A percentile compares a stretch with the other conserved stretches of the same genome.
Conservation (phyloP, 306 rosid genomes). For the Arachis hypogaea region DNA sequence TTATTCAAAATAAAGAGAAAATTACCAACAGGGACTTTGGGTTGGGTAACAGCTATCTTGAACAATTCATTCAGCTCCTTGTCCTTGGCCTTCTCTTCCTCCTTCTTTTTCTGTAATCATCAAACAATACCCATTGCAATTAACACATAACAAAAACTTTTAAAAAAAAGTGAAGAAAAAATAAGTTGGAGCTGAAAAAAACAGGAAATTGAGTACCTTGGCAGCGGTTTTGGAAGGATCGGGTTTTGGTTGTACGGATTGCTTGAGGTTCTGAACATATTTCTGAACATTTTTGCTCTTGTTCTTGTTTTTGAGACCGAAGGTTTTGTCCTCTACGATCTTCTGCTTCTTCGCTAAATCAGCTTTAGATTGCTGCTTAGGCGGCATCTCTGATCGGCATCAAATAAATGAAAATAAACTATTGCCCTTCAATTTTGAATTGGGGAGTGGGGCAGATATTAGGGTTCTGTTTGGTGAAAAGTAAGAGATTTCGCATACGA, state of each 20-base stretch:
- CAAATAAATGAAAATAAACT: neutral
- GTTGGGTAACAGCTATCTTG: conserved; percentile 92
- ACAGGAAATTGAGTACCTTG: conserved; percentile 53
- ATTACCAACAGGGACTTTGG: conserved; percentile 91
- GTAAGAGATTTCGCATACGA: no score
- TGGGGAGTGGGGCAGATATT: neutral
- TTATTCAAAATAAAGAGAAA: conserved; percentile 4
- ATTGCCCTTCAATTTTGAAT: neutral
- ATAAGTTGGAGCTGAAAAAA: neutral
- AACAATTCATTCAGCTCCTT: conserved; percentile 92
- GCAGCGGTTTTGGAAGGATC: conserved; percentile 66
- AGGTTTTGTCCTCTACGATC: conserved; percentile 93
- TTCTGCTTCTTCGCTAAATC: conserved; percentile 97
- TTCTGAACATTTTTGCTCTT: conserved; percentile 90
- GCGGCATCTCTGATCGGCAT: conserved; percentile 75
- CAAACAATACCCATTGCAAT: conserved; percentile 1
- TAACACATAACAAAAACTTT: no score
- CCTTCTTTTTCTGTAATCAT: conserved; percentile 84
- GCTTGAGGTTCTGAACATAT: conserved; percentile 79
- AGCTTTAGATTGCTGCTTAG: conserved; percentile 77
- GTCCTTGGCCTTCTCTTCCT: conserved; percentile 92
- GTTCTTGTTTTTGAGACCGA: conserved; percentile 93
- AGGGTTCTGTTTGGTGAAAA: neutral
- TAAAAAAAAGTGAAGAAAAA: neutral
- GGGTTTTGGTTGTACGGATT: conserved; percentile 67